Conservation (phyloP, 169 alveolate species). For the Cryptosporidium parvum region DNA sequence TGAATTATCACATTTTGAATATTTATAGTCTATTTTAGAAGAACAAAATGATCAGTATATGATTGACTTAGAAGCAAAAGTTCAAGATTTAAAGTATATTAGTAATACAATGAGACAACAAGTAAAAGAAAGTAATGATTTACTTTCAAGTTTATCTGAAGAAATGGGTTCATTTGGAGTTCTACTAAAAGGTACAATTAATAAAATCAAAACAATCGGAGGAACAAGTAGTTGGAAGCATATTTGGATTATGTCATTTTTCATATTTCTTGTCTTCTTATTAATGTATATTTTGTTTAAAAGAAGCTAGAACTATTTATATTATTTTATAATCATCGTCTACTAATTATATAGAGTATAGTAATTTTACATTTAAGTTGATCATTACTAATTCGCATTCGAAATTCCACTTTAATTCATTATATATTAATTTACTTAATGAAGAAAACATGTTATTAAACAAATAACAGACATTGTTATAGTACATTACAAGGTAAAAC, state of each 20-base stretch:
- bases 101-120: constrained; percentile 65
- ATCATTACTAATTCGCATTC: not conserved
- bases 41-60: constrained; percentile 73
- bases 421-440: not conserved
- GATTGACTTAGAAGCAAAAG: constrained; percentile 71
- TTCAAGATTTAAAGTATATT: constrained; percentile 48
- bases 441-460: too few species aligned
- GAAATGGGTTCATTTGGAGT: constrained; percentile 71
- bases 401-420: not conserved
- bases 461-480: too few species aligned
- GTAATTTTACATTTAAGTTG: not conserved
- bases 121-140: constrained; percentile 68
- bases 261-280: constrained; percentile 40
- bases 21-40: constrained; percentile 55
- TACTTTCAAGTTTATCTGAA: constrained; percentile 59
- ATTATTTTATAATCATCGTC: too few species aligned
- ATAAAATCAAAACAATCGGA: constrained; percentile 36
- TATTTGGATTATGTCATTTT: constrained; percentile 46
- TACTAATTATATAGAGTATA: not conserved
- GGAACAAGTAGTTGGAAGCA: constrained; percentile 60
- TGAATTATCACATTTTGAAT: not conserved
- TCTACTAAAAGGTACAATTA: constrained; percentile 54
- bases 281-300: constrained; percentile 54
- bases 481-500: too few species aligned
- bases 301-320: not conserved